These are phyloP conservation scores for Cytospora schulzeri DNA, from an alignment of 2,329 filamentous ascomycete genomes.

Conservation along the genomic window DNA sequence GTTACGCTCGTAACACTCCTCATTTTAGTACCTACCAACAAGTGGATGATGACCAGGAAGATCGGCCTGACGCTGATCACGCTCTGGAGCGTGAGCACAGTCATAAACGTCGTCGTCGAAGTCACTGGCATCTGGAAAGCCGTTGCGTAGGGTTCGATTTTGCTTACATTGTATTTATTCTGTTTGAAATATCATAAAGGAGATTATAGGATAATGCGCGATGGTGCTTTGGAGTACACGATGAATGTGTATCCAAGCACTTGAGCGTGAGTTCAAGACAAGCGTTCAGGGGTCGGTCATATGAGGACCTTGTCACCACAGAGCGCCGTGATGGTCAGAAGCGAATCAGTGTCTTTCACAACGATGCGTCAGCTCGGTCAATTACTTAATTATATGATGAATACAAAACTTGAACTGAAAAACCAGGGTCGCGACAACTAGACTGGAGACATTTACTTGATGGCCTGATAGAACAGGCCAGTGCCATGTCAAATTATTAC, in stretches of 20 bases:
- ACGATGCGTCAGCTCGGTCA: neutral
- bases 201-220: neutral
- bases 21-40: slow-evolving; percentile 79
- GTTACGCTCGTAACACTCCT: slow-evolving; percentile 78
- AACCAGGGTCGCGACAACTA: neutral
- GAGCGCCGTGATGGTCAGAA: neutral
- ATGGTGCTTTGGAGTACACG: neutral
- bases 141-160: slow-evolving; percentile 33
- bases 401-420: neutral
- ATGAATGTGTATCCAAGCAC: slow-evolving; percentile 3
- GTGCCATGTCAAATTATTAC: too few species aligned
- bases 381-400: neutral
- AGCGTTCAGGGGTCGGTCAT: neutral
- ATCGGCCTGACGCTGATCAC: slow-evolving; percentile 81
- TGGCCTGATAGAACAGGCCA: too few species aligned
- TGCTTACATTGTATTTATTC: neutral
- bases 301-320: neutral
- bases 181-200: neutral
- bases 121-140: slow-evolving; percentile 57
- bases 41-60: slow-evolving; percentile 79
- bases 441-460: neutral
- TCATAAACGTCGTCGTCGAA: slow-evolving; percentile 81
- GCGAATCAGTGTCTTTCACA: neutral
- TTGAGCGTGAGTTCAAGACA: neutral
- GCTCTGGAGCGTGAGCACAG: slow-evolving; percentile 79